Percentiles rank a stretch among this genome's conserved stretches.
These are phyloP conservation scores for Theileria parva DNA, from an alignment of 169 alveolate species.

Conservation along the genomic window DNA sequence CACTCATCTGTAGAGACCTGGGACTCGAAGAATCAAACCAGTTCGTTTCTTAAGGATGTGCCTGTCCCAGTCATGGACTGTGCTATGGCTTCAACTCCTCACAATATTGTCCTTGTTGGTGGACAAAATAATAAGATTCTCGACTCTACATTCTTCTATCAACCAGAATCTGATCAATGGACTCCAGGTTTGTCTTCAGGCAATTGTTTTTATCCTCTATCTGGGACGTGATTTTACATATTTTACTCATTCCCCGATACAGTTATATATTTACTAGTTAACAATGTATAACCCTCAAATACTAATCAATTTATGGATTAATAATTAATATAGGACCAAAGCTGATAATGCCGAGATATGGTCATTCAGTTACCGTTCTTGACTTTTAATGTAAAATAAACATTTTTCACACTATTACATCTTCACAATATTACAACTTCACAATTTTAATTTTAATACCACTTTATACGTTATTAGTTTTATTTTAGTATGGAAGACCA, in stretches of 20 bases:
- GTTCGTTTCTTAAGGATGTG: conserved; percentile 72
- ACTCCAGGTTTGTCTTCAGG: conserved; percentile 30
- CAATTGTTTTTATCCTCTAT: not conserved
- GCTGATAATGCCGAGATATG: conserved; percentile 76
- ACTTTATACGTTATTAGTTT: not conserved
- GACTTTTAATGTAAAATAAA: conserved; percentile 56
- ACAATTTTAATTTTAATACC: not conserved
- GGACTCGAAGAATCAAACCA: conserved; percentile 71
- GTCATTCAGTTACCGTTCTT: conserved; percentile 70
- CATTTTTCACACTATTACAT: conserved; percentile 8
- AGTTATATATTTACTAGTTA: no score
- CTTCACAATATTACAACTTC: not conserved
- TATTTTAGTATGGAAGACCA: not conserved
- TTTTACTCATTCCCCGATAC: not conserved
- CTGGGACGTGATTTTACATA: no score
- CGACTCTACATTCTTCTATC: conserved; percentile 69
- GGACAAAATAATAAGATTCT: conserved; percentile 77
- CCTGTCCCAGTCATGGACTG: conserved; percentile 77
- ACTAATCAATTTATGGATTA: not conserved
- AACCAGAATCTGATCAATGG: conserved; percentile 80
- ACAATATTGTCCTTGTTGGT: conserved; percentile 70
- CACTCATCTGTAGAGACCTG: conserved; percentile 79
- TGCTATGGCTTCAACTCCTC: conserved; percentile 67
- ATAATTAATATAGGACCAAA: conserved; percentile 66
- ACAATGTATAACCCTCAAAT: not conserved